Base-by-base conservation (phyloP, 2,329 filamentous ascomycete genomes). In the Fusarium sp. region DNA sequence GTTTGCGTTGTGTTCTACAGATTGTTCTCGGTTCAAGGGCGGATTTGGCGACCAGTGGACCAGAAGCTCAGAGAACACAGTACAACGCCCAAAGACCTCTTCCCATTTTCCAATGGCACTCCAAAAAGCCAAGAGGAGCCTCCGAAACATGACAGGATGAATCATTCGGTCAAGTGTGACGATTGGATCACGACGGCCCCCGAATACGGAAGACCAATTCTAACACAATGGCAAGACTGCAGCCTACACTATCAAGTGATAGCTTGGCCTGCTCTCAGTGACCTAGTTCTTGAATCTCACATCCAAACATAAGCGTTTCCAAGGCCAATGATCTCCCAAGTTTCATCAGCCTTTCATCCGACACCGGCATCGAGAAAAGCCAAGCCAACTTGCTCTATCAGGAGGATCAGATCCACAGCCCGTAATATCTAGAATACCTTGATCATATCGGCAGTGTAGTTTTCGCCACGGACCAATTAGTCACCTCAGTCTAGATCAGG, bases 391-490 rank as follows among this genome's bases (percentile, higher is more conserved):
- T 7, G 3, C 8, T 57, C 27, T 9, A 39, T 20, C 35, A 64
- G 9, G 13, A 48, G 29, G 16, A 58, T 24, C 18, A 31, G 11
- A 24, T 37, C 50, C n/a, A 45, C 27, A 2, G 5, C 18, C 37
- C 43, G 20, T 14, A 31, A 58, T 18, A 43, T 64, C 2, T 18
- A 5, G 10, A 60, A 65, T 24, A 4, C 24, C 18, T 35, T 60
- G 13, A 41, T 57, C 74, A 78, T 74, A 4, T 75, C 70, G 3
- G 56, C 74, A 10, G 52, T 74, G 16, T 75, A 66, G 27, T 76
- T 76, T 10, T 35, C 68, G 11, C 65, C 72, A 31, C 65, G 71
- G 0, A 72, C 65, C 65, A 68, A 77, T 64, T 75, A 72, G 22
- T 73, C 70, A 11, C 39, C 62, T 5, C 68, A 70, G 1, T 60